A percentile compares a stretch with the other conserved stretches of the same genome.
Evolutionary conservation across 768 basidiomycete species (phyloP).

Genomic region (Glaciozyma antarctica): DNA sequence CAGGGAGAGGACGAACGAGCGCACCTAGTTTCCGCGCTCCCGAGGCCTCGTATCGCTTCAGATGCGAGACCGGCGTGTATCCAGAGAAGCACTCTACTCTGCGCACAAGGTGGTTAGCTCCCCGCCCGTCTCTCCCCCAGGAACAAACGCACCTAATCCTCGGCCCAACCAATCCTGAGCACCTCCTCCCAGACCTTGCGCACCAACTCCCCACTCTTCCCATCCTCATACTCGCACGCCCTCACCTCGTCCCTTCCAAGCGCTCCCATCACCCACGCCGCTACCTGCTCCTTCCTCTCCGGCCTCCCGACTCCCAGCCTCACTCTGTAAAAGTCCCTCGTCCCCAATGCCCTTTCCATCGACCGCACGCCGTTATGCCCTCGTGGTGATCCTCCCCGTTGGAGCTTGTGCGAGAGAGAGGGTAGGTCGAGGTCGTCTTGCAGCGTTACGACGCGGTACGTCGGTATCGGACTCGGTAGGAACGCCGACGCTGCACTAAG

Average conservation of each 20-base stretch:
- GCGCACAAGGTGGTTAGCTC: too few species aligned
- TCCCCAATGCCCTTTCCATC: background rate
- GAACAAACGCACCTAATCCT: constrained; percentile 5
- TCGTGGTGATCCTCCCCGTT: constrained; percentile 17
- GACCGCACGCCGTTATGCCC: constrained; percentile 30
- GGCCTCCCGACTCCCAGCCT: constrained; percentile 27
- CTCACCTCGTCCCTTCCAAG: constrained; percentile 12
- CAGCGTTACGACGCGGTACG: constrained; percentile 19
- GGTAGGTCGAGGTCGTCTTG: constrained; percentile 25
- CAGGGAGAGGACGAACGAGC: too few species aligned
- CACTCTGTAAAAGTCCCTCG: constrained; percentile 15
- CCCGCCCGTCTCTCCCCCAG: too few species aligned
- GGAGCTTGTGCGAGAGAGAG: background rate
- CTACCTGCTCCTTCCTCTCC: constrained; percentile 9
- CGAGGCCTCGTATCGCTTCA: too few species aligned
- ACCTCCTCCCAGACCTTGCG: constrained; percentile 17
- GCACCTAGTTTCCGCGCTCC: too few species aligned
- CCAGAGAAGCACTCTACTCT: too few species aligned
- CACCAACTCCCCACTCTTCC: constrained; percentile 4
- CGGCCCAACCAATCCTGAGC: constrained; percentile 9
- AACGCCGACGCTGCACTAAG: background rate
- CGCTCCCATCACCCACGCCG: constrained; percentile 17
- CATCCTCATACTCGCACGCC: constrained; percentile 7
- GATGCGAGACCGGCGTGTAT: too few species aligned
- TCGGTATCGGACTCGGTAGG: constrained; percentile 1